phyloP scores from a whole-genome alignment of 2,329 filamentous ascomycete species.

The Dothistroma septosporum region DNA sequence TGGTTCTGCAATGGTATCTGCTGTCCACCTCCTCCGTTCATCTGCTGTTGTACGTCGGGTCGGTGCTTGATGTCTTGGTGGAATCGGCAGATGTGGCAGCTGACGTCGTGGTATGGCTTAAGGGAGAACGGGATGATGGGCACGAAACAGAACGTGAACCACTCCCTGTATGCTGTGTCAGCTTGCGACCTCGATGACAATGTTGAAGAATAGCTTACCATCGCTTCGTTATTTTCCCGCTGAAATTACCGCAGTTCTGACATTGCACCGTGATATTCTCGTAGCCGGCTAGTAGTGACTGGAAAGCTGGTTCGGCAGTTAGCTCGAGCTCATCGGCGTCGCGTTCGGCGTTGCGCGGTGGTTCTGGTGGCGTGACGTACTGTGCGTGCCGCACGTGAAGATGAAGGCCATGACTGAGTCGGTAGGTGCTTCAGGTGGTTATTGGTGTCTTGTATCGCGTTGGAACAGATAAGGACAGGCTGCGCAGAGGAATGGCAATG shows the following conservation, averaged over 20 bases:
- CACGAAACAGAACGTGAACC: conserved; percentile 60
- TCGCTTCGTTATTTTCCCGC: conserved; percentile 43
- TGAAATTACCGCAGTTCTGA: conserved; percentile 51
- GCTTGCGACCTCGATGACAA: conserved; percentile 14
- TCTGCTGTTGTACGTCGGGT: conserved; percentile 37
- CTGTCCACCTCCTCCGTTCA: conserved; percentile 27
- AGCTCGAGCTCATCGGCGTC: conserved; percentile 1
- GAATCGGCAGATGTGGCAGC: conserved; percentile 73
- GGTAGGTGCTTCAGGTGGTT: background rate
- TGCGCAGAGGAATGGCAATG: background rate
- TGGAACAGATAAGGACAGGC: background rate
- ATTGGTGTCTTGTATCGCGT: background rate
- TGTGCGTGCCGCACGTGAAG: conserved; percentile 50
- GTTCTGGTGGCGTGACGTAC: conserved; percentile 30
- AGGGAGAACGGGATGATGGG: conserved; percentile 67
- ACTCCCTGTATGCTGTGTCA: conserved; percentile 40
- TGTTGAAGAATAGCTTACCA: conserved; percentile 34
- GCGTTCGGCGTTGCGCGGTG: background rate
- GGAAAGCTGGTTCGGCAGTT: conserved; percentile 40
- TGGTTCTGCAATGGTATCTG: conserved; percentile 34
- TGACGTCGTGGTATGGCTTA: conserved; percentile 56
- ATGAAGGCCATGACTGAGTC: conserved; percentile 37
- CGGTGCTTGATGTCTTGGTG: conserved; percentile 54
- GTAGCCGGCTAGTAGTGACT: conserved; percentile 43
- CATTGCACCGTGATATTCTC: conserved; percentile 50